Base-by-base conservation (phyloP, 768 basidiomycete species). In the Crassisporium funariophilum region DNA sequence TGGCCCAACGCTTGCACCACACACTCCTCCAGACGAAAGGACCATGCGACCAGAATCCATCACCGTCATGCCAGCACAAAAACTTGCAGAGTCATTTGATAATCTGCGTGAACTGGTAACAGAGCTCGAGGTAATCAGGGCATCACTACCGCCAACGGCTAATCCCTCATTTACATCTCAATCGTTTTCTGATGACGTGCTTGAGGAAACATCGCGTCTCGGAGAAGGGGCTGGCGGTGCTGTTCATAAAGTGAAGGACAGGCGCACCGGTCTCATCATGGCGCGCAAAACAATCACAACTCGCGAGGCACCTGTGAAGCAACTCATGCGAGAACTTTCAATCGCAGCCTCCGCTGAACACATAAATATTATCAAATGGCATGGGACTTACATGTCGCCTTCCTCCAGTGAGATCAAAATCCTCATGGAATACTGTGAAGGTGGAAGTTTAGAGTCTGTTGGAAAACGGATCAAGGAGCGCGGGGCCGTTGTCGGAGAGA, bases 191-290 rank as follows among this genome's bases (percentile, higher is more conserved):
- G 89, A 92, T 62, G 79, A 81, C 45, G 61, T 82, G 46, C 75
- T 98, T 46, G 88, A 93, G 55, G 88, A 90, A 54, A 53, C 93
- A 7, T 65, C 72, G 11, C 81, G 91, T 44, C 73, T 99, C 2
- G 97, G 97, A 15, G 94, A 98, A 61, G 97, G 97, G 33, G 92
- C 94, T 45, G 94, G 95, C 36, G 97, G 97, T 36, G 94, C 93
- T 6, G 97, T 99, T 9, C 86, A 95, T 66, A 94, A 92, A 68
- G 95, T 98, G 37, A 82, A 75, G 64, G 91, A 97, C 66, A 85
- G 77, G 60, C 84, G 86, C 44, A 90, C 83, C 1, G 82, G 82
- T 24, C 73, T 75, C 63, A 78, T 94, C 57, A 86, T 97, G 82
- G 97, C 97, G 4, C 83, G 94, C 60, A 99, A 99, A 75, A 89